Evolutionary conservation across 139 green algal species (phyloP), one percentile per base, ranked within the genome.

Genomic region (Haematococcus lacustris): DNA sequence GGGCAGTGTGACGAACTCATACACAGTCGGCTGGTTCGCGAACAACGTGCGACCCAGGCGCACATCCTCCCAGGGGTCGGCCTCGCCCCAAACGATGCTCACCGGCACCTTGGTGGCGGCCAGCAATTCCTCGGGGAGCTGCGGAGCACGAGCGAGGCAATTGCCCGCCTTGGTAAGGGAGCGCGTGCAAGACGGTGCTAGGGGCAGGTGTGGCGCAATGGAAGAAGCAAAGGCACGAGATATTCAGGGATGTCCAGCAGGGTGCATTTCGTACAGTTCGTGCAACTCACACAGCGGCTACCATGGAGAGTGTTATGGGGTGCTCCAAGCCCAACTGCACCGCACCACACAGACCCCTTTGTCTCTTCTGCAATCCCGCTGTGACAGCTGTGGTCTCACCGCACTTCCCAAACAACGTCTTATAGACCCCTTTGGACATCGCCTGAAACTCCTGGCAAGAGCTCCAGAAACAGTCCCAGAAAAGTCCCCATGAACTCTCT

Each of bases 71-170:
- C 71, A 76, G 17, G 94, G 93, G 72, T 98, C 94, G 32, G 84
- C 77, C 51, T 91, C 82, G 0, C 92, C 92, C 93, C 93, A 98
- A 61, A 96, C 34, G n/a, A 98, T 84, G 51, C 80, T 78, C 30
- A 97, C 91, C 13, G 93, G 92, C 51, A 90, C 81, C 1, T 73
- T 66, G 13, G 43, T 78, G 26, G 66, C 65, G 33, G 37, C 68
- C 38, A 98, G 68, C 68, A 96, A 81, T 66, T 96, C 80, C 77
- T 99, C 94, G 6, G 95, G 92, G 34, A 99, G 77, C 25, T 71
- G 67, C 7, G 9, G 59, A 37, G 51, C 60, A 26, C 60, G 43
- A 53, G 43, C 43, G 17, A 53, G 43, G 43, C 43, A 53, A 9
- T 17, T 53, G 43, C 43, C 17, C 43, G 43, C 43, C n/a, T n/a